These are phyloP conservation scores for Diutina pseudorugosa DNA, from an alignment of 1,139 yeast genomes.

Conservation along the genomic window DNA sequence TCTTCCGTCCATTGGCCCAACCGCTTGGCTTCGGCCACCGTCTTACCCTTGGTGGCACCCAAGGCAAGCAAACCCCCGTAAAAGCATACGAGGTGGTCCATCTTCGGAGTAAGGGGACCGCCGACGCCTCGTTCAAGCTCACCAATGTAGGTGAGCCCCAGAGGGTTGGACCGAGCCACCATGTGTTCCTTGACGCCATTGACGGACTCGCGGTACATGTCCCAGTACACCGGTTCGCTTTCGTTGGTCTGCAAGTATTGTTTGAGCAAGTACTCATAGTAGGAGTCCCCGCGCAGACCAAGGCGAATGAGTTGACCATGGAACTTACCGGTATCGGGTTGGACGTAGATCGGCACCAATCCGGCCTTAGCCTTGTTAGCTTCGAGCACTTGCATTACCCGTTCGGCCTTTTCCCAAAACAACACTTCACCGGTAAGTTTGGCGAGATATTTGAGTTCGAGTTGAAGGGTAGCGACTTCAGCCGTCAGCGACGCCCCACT, in stretches of 20 bases:
- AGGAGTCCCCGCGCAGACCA: constrained; percentile 90
- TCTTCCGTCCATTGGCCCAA: constrained; percentile 24
- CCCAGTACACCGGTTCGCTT: constrained; percentile 47
- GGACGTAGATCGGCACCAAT: constrained; percentile 68
- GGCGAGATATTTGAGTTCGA: constrained; percentile 79
- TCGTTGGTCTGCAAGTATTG: constrained; percentile 73
- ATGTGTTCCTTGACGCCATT: constrained; percentile 61
- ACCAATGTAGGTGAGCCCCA: constrained; percentile 57
- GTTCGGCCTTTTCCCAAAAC: constrained; percentile 73
- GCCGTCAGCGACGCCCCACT: constrained; percentile 72
- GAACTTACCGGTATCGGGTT: constrained; percentile 64
- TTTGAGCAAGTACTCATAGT: constrained; percentile 80
- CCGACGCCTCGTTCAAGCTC: constrained; percentile 62
- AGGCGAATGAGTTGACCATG: constrained; percentile 56
- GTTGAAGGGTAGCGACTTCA: constrained; percentile 78
- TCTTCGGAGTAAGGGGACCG: constrained; percentile 54
- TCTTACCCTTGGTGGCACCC: constrained; percentile 75
- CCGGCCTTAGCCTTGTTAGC: constrained; percentile 51
- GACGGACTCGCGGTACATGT: constrained; percentile 69
- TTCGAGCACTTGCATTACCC: constrained; percentile 57
- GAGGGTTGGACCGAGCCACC: constrained; percentile 50
- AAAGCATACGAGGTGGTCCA: constrained; percentile 93
- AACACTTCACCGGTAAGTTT: constrained; percentile 65
- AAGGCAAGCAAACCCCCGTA: constrained; percentile 83
- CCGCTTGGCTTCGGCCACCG: constrained; percentile 39